A percentile compares a stretch with the other conserved stretches of the same genome.
Conservation (phyloP, 169 alveolate genomes). For the Besnoitia besnoiti region DNA sequence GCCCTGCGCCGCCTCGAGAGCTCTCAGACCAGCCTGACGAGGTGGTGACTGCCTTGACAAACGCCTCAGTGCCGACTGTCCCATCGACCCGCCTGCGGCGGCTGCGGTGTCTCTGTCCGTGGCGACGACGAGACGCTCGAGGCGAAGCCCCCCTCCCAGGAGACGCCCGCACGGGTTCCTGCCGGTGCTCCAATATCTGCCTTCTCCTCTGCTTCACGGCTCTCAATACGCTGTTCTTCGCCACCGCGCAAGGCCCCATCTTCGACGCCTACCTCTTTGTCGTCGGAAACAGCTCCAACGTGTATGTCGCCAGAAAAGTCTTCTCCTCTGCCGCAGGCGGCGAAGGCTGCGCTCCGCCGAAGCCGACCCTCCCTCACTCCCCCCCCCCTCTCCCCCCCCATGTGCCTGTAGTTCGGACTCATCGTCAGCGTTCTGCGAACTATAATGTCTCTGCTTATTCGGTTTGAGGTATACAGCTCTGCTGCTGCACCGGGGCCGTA, state of each 20-base stretch:
- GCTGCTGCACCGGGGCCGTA: no score
- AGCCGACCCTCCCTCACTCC: background rate
- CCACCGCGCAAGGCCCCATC: conserved; percentile 53
- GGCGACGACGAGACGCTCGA: background rate
- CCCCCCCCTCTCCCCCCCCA: background rate
- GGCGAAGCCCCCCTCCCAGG: background rate
- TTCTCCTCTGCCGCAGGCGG: no score
- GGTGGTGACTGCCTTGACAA: no score
- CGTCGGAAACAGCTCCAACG: conserved; percentile 1
- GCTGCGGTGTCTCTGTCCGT: background rate
- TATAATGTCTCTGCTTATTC: no score
- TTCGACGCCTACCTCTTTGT: conserved; percentile 45
- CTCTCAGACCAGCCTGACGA: no score
- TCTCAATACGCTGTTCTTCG: background rate
- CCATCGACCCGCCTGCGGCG: background rate
- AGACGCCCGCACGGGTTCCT: background rate
- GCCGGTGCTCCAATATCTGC: background rate
- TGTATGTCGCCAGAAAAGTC: background rate
- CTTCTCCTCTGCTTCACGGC: conserved; percentile 16
- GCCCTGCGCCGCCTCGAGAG: no score
- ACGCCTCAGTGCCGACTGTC: no score
- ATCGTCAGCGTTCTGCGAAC: no score
- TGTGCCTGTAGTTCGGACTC: no score
- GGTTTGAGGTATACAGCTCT: no score
- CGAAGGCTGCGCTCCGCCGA: no score